phyloP scores from a whole-genome alignment of 768 basidiomycete genomes.

The Pleurotus tuoliensis region DNA sequence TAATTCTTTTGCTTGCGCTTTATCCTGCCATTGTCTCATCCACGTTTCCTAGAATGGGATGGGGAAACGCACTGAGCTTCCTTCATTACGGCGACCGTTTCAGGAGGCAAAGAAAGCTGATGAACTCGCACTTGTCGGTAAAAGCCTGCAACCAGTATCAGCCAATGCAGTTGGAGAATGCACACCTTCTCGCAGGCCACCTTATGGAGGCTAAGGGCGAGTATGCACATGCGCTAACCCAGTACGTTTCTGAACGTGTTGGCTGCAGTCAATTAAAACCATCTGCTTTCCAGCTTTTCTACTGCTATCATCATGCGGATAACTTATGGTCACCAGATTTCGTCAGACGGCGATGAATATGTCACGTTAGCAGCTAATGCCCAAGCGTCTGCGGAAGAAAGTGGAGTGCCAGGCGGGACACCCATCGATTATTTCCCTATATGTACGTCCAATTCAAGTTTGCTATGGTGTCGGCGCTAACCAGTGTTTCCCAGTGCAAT shows the following conservation, averaged over 20 bases:
- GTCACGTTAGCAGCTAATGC: slow-evolving; percentile 8
- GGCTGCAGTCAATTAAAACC: neutral
- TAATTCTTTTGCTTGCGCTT: neutral
- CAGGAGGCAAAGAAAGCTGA: slow-evolving; percentile 1
- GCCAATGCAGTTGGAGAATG: neutral
- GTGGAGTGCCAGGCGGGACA: slow-evolving; percentile 12
- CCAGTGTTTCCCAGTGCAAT: neutral
- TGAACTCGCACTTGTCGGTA: neutral
- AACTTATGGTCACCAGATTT: slow-evolving; percentile 15
- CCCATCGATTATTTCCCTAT: slow-evolving; percentile 13
- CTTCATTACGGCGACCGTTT: slow-evolving; percentile 5
- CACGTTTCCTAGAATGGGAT: slow-evolving; percentile 3
- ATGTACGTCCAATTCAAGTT: neutral
- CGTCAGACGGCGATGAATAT: slow-evolving; percentile 13
- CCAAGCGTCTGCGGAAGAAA: neutral
- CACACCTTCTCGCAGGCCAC: neutral
- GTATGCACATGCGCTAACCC: neutral
- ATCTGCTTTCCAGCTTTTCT: slow-evolving; percentile 10
- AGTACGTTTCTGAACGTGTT: neutral
- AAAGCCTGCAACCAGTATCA: neutral
- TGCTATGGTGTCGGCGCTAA: neutral
- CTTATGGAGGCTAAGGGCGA: neutral
- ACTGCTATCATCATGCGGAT: slow-evolving; percentile 14
- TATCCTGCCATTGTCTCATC: neutral
- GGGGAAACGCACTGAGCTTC: neutral